A percentile compares a stretch with the other conserved stretches of the same genome.
Evolutionary conservation across 305 asterid species (phyloP).

Genomic region (Fraxinus sp.): DNA sequence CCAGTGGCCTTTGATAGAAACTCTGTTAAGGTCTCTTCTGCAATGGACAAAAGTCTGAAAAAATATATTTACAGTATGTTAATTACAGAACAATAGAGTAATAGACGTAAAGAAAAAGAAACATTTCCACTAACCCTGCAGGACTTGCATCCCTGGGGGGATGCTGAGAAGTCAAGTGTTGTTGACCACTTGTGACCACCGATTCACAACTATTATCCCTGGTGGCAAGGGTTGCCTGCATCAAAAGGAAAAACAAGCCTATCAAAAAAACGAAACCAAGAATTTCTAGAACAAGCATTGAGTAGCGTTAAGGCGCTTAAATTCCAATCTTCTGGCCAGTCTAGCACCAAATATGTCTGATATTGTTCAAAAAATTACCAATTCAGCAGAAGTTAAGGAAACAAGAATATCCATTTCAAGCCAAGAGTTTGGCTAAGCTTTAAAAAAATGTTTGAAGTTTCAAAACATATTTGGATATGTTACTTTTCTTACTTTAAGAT

Average conservation of each 20-base stretch:
- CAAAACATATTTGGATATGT: neutral
- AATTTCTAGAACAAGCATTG: neutral
- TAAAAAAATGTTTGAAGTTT: neutral
- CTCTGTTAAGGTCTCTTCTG: constrained; percentile 99
- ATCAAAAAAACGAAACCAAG: neutral
- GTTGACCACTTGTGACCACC: constrained; percentile 96
- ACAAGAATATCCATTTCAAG: neutral
- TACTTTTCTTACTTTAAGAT: neutral
- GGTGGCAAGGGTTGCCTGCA: constrained; percentile 68
- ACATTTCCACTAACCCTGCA: constrained; percentile 66
- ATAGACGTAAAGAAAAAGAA: constrained; percentile 16
- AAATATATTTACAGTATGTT: constrained; percentile 22
- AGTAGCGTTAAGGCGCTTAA: neutral
- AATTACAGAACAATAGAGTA: neutral
- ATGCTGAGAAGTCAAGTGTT: constrained; percentile 79
- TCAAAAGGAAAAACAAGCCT: constrained; percentile 10
- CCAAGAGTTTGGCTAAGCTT: neutral
- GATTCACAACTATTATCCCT: constrained; percentile 93
- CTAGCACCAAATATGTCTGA: constrained; percentile 1
- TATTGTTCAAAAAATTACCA: neutral
- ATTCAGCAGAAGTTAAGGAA: neutral
- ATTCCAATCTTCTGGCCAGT: neutral
- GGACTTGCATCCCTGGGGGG: constrained; percentile 99
- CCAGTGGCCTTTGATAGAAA: constrained; percentile 99
- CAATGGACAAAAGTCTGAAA: constrained; percentile 89